A percentile compares a stretch with the other conserved stretches of the same genome.
phyloP scores from a whole-genome alignment of 1,139 yeast species.

The Geotrichum europaeum region DNA sequence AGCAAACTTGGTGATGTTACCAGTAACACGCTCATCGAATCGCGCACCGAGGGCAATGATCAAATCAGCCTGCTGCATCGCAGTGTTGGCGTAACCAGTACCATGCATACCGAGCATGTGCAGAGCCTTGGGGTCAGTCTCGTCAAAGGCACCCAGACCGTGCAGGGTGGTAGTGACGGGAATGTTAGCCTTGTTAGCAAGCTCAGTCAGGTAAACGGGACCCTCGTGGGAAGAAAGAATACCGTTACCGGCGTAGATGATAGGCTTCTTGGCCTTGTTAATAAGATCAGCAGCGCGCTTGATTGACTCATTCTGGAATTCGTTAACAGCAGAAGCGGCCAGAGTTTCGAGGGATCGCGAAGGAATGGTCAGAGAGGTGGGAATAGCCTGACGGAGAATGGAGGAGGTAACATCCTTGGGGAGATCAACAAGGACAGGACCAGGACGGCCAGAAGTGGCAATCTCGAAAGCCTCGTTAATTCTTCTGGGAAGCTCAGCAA shows the following conservation, averaged over 20 bases:
- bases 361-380: slow-evolving; percentile 78
- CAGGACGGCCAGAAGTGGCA: slow-evolving; percentile 94
- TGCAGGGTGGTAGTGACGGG: slow-evolving; percentile 96
- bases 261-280: slow-evolving; percentile 79
- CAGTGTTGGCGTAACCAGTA: slow-evolving; percentile 86
- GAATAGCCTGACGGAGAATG: slow-evolving; percentile 77
- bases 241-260: slow-evolving; percentile 91
- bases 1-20: slow-evolving; percentile 79
- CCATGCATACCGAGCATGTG: slow-evolving; percentile 99
- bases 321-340: slow-evolving; percentile 66
- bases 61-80: slow-evolving; percentile 89
- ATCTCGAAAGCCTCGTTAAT: slow-evolving; percentile 97
- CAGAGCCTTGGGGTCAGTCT: slow-evolving; percentile 79
- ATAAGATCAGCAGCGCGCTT: slow-evolving; percentile 70
- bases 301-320: slow-evolving; percentile 70
- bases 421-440: slow-evolving; percentile 94
- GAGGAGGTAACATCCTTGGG: slow-evolving; percentile 98
- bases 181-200: slow-evolving; percentile 83
- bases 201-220: slow-evolving; percentile 69
- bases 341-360: slow-evolving; percentile 67
- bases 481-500: slow-evolving; percentile 89
- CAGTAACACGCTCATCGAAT: slow-evolving; percentile 97
- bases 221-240: slow-evolving; percentile 75
- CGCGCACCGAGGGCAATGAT: slow-evolving; percentile 94
- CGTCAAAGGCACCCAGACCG: slow-evolving; percentile 92